Base-by-base conservation (phyloP, 768 basidiomycete genomes). In the Gelatoporia subvermispora region DNA sequence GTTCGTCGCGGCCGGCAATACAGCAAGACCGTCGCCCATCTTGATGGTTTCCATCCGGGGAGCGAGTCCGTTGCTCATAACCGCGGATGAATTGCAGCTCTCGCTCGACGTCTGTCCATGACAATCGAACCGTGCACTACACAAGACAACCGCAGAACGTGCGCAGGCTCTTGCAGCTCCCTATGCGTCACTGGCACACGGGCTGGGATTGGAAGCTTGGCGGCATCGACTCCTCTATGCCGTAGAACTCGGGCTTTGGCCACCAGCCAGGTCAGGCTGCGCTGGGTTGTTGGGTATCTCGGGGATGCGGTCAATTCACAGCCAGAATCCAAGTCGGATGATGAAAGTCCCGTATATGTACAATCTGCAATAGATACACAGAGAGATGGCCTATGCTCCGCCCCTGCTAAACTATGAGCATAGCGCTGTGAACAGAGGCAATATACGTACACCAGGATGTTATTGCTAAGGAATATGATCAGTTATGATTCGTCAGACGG, bases 361-460 rank as follows among this genome's bases (percentile, higher is more conserved):
- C 52, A 49, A 47, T 43, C 43, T 47, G 17, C 55, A 15, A 43
- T 28, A 20, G 17, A 34, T 20, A 20, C 17, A 17, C 16, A 35
- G 15, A 25, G 35, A 28, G 17, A 43, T 11, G 43, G 28, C 21
- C 70, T 75, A 90, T 72, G 87, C 87, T 38, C 87, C 88, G 66
- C 88, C 88, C 50, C 88, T 90, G 70, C 50, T 51, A 31, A 35
- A 38, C 8, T 36, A 43, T 75, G 47, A 70, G 62, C 50, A 42
- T 31, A 39, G 16, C 2, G 20, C 9, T 7, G 3, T 4, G 15
- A 24, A 16, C 20, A 44, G 38, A 28, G 40, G 4, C 23, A 23
- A 47, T 31, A 45, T 41, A 91, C 93, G 61, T 79, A 96, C 93
- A 96, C 93, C 54, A 96, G 81, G 60, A 96, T 96, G 67, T 96